Conservation (phyloP, 2,329 filamentous ascomycete genomes). For the Cercospora beticola region DNA sequence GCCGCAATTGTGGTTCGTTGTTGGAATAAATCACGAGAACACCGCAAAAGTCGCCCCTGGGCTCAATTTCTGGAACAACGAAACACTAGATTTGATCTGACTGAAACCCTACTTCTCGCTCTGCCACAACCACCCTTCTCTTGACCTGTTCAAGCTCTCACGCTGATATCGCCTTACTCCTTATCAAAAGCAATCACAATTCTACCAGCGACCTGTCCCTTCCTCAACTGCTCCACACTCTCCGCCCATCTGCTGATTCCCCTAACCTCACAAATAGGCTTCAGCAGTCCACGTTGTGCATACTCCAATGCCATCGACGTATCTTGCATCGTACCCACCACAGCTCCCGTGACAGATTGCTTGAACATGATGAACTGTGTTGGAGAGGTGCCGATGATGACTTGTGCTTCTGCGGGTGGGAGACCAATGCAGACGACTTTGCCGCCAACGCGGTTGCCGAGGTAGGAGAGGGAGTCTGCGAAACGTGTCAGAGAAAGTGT, state of each 20-base stretch:
- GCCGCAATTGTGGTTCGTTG: background rate
- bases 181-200: conserved; percentile 50
- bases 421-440: conserved; percentile 52
- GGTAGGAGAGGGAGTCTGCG: conserved; percentile 41
- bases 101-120: background rate
- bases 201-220: conserved; percentile 53
- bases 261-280: conserved; percentile 52
- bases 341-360: conserved; percentile 38
- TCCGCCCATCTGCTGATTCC: conserved; percentile 50
- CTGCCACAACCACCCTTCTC: too few species aligned
- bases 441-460: conserved; percentile 49
- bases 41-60: background rate
- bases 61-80: background rate
- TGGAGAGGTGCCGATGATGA: conserved; percentile 39
- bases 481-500: conserved; percentile 3
- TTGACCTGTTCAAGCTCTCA: too few species aligned
- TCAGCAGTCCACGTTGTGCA: conserved; percentile 50
- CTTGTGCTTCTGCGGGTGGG: conserved; percentile 36
- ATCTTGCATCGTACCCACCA: conserved; percentile 51
- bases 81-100: background rate
- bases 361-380: conserved; percentile 37
- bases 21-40: background rate
- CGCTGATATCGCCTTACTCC: background rate
- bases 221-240: conserved; percentile 51
- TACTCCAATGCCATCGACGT: conserved; percentile 49